A percentile compares a stretch with the other conserved stretches of the same genome.
Conservation (phyloP, 1,139 yeast genomes). For the Saccharomyces hybrid region DNA sequence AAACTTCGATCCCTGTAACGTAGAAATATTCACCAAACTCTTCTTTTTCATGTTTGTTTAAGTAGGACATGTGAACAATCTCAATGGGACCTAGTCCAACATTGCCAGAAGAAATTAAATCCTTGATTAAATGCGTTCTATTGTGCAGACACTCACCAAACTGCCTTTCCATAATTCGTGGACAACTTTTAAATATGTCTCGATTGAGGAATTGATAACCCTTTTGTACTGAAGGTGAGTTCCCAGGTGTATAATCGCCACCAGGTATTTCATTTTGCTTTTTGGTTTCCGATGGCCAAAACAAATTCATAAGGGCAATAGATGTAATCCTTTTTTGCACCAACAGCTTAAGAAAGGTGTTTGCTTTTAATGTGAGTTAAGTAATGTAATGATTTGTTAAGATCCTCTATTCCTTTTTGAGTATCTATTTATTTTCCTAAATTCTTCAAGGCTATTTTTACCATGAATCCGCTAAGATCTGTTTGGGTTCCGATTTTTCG, state of each 20-base stretch:
- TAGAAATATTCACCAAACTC: constrained; percentile 39
- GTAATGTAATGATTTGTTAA: background rate
- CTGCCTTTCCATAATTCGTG: constrained; percentile 22
- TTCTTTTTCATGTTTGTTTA: constrained; percentile 31
- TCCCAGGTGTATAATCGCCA: background rate
- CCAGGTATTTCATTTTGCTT: constrained; percentile 1
- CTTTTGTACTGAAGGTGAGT: constrained; percentile 2
- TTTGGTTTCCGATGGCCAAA: background rate
- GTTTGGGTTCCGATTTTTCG: background rate
- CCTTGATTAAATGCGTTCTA: constrained; percentile 17
- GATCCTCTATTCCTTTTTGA: background rate
- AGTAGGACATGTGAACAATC: constrained; percentile 57
- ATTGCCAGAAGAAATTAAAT: constrained; percentile 14
- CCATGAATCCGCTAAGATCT: background rate
- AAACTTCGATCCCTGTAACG: constrained; percentile 55
- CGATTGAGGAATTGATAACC: constrained; percentile 1
- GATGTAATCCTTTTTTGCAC: background rate
- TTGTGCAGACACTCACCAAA: constrained; percentile 27
- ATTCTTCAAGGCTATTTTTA: background rate
- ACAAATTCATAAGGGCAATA: background rate
- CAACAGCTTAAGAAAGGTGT: background rate
- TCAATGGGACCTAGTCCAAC: constrained; percentile 77
- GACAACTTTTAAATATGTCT: constrained; percentile 18
- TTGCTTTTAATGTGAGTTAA: background rate
- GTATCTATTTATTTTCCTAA: background rate